Evolutionary conservation across 495 filamentous ascomycete genomes (phyloP).

Genomic region (Penicillium pulvis): DNA sequence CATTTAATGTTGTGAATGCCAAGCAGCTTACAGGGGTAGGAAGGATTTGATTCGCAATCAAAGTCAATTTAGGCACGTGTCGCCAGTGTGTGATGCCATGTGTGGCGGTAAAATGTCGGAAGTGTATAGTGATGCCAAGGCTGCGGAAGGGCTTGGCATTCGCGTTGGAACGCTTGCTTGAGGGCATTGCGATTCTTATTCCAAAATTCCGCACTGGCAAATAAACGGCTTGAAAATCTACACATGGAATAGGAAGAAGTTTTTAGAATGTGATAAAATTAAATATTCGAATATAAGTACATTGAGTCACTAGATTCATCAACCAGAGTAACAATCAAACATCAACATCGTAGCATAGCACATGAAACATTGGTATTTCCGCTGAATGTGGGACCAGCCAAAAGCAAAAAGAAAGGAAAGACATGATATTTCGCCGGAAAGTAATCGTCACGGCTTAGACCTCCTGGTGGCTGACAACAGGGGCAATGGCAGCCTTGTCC

Average conservation of each 20-base stretch:
- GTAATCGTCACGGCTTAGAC: slow-evolving; percentile 17
- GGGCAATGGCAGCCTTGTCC: slow-evolving; percentile 36
- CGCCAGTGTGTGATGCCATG: neutral
- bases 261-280: neutral
- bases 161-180: neutral
- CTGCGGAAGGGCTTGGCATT: neutral
- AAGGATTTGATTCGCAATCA: neutral
- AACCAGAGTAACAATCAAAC: slow-evolving; percentile 11
- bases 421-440: neutral
- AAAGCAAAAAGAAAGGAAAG: neutral
- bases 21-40: neutral
- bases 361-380: slow-evolving; percentile 18
- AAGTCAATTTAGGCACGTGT: neutral
- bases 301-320: slow-evolving; percentile 10
- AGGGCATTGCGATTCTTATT: neutral
- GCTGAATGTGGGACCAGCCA: slow-evolving; percentile 22
- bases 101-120: neutral
- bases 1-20: neutral
- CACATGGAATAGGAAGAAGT: neutral
- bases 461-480: slow-evolving; percentile 37
- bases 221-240: neutral
- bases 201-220: neutral
- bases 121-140: neutral
- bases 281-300: slow-evolving; percentile 20
- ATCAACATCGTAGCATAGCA: slow-evolving; percentile 6